These are phyloP conservation scores for Globisporangium spiculum DNA, from an alignment of 352 stramenopile genomes.

Conservation along the genomic window DNA sequence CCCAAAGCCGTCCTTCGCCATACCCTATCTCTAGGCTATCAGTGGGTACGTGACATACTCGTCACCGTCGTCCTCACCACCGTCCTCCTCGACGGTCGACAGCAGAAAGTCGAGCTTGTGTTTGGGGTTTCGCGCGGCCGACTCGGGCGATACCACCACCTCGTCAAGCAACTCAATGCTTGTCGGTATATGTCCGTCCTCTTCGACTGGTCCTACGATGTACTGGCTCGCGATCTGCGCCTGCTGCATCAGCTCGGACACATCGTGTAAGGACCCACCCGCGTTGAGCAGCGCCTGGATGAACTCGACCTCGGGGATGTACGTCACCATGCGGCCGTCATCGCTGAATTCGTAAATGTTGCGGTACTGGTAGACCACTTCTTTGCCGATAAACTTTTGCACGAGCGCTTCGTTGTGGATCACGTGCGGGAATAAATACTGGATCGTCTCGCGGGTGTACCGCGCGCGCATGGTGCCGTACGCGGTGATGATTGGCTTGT, in stretches of 20 bases:
- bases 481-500: background rate
- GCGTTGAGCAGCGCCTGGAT: conserved; percentile 19
- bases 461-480: background rate
- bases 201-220: background rate
- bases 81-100: background rate
- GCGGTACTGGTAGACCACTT: conserved; percentile 20
- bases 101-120: background rate
- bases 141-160: background rate
- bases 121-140: background rate
- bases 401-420: conserved; percentile 28
- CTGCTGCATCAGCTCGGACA: conserved; percentile 3
- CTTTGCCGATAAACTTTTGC: conserved; percentile 29
- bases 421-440: conserved; percentile 33
- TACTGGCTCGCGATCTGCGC: conserved; percentile 2
- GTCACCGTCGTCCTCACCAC: background rate
- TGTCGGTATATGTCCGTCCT: background rate
- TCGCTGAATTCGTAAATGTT: conserved; percentile 30
- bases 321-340: conserved; percentile 23
- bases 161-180: background rate
- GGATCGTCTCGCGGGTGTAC: conserved; percentile 15
- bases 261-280: background rate
- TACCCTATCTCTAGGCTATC: background rate
- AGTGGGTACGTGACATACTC: background rate
- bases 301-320: conserved; percentile 26
- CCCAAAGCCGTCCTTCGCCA: too few species aligned